These are phyloP conservation scores for Cicer yamashitae DNA, from an alignment of 306 rosid genomes.

Conservation along the genomic window DNA sequence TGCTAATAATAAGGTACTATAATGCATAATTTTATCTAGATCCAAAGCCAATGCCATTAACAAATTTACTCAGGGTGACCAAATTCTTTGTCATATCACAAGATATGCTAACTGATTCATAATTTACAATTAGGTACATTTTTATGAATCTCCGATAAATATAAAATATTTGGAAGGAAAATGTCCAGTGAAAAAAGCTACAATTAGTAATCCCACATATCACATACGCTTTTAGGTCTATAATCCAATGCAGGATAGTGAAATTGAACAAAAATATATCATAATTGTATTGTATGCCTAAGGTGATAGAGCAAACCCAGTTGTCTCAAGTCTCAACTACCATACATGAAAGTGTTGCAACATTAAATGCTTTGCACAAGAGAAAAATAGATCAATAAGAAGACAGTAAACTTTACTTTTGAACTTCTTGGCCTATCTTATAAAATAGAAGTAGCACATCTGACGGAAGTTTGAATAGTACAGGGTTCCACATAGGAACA, in stretches of 20 bases:
- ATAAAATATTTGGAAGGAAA: conserved; percentile 26
- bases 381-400: conserved; percentile 24
- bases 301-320: conserved; percentile 5
- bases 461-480: conserved; percentile 84
- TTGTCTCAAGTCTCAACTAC: neutral
- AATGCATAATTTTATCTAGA: conserved; percentile 17
- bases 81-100: conserved; percentile 23
- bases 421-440: conserved; percentile 84
- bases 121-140: neutral
- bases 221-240: conserved; percentile 5
- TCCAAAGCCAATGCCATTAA: conserved; percentile 13
- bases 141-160: conserved; percentile 15
- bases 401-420: conserved; percentile 61
- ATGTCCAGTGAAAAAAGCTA: neutral
- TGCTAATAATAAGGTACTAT: neutral
- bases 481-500: conserved; percentile 97
- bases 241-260: conserved; percentile 7
- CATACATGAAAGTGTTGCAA: conserved; percentile 5
- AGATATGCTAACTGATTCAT: conserved; percentile 10
- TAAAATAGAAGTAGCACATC: conserved; percentile 85
- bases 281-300: neutral
- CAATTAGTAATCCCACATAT: conserved; percentile 5
- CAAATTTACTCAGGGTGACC: conserved; percentile 15
- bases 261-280: neutral
- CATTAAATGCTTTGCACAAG: neutral